Evolutionary conservation across 2,329 filamentous ascomycete species (phyloP), one percentile per base, ranked within the genome.

Genomic region (Aspergillus niger): DNA sequence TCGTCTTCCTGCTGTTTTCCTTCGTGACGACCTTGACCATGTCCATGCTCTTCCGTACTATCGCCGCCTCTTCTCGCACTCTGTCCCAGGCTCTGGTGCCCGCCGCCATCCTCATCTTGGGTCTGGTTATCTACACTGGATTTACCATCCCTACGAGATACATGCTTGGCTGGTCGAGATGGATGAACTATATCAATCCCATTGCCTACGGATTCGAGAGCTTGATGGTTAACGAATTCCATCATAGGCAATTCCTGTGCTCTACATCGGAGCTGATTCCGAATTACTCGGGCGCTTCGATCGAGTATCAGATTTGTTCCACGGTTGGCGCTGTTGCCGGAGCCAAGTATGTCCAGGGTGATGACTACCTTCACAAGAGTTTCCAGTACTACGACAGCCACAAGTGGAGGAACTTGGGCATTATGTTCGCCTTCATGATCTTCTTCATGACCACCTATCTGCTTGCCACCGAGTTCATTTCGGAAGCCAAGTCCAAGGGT

Each of bases 21-120:
- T 91, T 94, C 77, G 73, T 84, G 60, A 87, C 87, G 1, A 91
- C 91, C 0, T 67, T 96, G 69, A 83, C 85, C 64, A 95, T 95
- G 90, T 92, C 89, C 51, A 93, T 92, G 87, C 84, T 94, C 63
- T 96, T 96, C 84, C 86, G 91, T 53, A 89, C 87, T 6, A 91
- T 96, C 64, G 91, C 85, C n/a, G 88, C 90, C 0, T 79, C 89
- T 1, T 92, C 91, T 3, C 83, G 90, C 52, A 91, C 90, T 0
- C 74, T 86, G 5, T 80, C 81, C 0, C 83, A 86, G 69, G 84
- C 85, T 41, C 74, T 86, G 74, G 83, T 83, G 3, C 83, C 84
- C 1, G 80, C 83, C 3, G 81, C 82, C 13, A 76, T 86, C 41
- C 74, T 86, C 58, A 76, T 78, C 62, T 65, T 78, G 32, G 71